These are phyloP conservation scores for Exophiala aquamarina DNA, from an alignment of 2,329 filamentous ascomycete species.

Conservation along the genomic window DNA sequence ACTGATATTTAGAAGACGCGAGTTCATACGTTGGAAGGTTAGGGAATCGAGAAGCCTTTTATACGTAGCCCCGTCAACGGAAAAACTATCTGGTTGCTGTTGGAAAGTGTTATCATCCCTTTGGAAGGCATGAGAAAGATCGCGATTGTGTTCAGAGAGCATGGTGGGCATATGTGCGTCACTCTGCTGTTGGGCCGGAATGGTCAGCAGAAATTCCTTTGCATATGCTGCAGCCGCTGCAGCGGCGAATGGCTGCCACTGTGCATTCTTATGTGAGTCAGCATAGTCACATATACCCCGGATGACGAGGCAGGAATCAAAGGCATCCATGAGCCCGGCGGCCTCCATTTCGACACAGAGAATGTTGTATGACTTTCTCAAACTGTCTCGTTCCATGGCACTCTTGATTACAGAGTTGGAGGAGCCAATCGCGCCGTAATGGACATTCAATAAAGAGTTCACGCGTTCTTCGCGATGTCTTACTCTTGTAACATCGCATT, in stretches of 20 bases:
- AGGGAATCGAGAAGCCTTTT: conserved; percentile 30
- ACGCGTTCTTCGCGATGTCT: too few relatives aligned
- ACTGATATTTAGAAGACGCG: conserved; percentile 39
- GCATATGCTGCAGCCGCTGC: conserved; percentile 24
- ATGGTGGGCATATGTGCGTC: too few relatives aligned
- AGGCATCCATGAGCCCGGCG: conserved; percentile 20
- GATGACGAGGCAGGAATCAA: conserved; percentile 20
- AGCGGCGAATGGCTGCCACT: conserved; percentile 23
- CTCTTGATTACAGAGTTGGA: conserved; percentile 30
- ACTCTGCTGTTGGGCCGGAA: background rate
- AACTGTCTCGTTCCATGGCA: conserved; percentile 10
- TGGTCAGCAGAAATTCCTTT: conserved; percentile 3
- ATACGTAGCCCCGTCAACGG: too few relatives aligned
- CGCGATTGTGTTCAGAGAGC: too few relatives aligned
- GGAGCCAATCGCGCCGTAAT: conserved; percentile 30
- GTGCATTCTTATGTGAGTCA: conserved; percentile 26
- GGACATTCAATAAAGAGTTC: conserved; percentile 9
- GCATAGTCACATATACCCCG: conserved; percentile 26
- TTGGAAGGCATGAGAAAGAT: too few relatives aligned
- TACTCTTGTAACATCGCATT: too few relatives aligned
- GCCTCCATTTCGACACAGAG: conserved; percentile 22
- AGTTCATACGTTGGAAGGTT: conserved; percentile 42
- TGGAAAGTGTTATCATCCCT: too few relatives aligned
- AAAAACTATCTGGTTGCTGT: too few relatives aligned
- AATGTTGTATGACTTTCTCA: background rate